These are phyloP conservation scores for Aspergillus bridgeri DNA, from an alignment of 495 filamentous ascomycete genomes.

Conservation along the genomic window DNA sequence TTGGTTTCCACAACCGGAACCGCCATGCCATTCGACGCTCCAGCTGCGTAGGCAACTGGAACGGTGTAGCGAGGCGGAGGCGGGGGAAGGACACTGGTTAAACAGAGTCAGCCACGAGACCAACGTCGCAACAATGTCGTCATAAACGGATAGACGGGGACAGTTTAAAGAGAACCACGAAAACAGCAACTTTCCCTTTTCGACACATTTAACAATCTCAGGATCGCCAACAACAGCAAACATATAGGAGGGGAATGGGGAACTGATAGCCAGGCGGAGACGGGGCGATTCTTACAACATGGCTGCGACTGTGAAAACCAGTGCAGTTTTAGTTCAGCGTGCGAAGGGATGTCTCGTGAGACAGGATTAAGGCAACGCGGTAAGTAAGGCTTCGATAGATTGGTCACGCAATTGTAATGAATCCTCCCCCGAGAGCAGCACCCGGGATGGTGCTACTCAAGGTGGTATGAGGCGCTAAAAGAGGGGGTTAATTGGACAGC, in stretches of 20 bases:
- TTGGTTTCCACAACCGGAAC: constrained; percentile 84
- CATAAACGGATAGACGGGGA: neutral
- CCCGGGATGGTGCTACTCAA: constrained; percentile 1
- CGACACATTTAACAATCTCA: neutral
- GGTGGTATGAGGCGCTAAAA: constrained; percentile 2
- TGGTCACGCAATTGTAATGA: constrained; percentile 7
- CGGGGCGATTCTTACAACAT: constrained; percentile 37
- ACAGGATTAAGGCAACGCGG: neutral
- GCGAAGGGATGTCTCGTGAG: constrained; percentile 4
- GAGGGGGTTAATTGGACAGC: neutral
- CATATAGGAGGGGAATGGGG: constrained; percentile 4
- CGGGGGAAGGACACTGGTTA: constrained; percentile 69
- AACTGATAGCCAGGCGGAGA: neutral
- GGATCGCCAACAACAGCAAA: neutral
- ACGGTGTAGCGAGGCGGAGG: constrained; percentile 80
- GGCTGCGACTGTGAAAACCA: constrained; percentile 13
- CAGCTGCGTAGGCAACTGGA: constrained; percentile 61
- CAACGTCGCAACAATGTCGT: constrained; percentile 2
- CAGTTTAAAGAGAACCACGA: neutral
- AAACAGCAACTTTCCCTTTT: neutral
- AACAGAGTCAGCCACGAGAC: constrained; percentile 17
- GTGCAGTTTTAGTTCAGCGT: neutral
- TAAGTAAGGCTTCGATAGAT: constrained; percentile 6
- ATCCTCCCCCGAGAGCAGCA: constrained; percentile 3
- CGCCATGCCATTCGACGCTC: constrained; percentile 58